Evolutionary conservation across 306 rosid species (phyloP), one percentile per base, ranked within the genome.

Genomic region (Alnus glutinosa): DNA sequence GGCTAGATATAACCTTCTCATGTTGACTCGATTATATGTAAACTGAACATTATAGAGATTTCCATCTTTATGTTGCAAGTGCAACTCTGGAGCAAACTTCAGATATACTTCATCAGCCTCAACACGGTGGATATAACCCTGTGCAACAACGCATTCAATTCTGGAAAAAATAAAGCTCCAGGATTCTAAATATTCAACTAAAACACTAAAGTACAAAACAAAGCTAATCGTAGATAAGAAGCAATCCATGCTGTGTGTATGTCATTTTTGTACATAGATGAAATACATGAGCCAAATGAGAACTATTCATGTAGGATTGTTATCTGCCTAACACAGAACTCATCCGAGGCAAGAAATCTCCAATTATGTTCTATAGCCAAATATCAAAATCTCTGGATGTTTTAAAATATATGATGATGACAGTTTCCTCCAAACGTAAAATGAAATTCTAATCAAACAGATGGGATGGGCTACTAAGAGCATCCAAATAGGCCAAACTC

Each of bases 1-100:
- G 2, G 98, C 96, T 79, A 89, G 98, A 78, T 94, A 94, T 72
- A 82, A 78, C 86, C 98, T 92, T 85, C 97, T 92, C 91, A 88
- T 81, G 83, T 81, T 88, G 71, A 90, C 32, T 83, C 98, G 87
- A 73, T 89, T 94, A 74, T 87, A 94, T 9, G 91, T 88, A 80
- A 92, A 94, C 81, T 84, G 88, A 63, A 94, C 85, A 82, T 86
- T 78, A 61, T 94, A 91, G 15, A 64, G 74, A 83, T 85, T 71
- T 55, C 70, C 86, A 70, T 89, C 93, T 78, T 79, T 84, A 59
- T 94, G 92, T 70, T 28, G 3, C 2, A 1, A 28, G 80, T 94
- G 92, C 81, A 90, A 89, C 28, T 85, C 89, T 5, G 76, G 54
- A 48, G 79, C 80, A 87, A 92, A 92, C 86, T 75, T 92, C 89